These are phyloP conservation scores for Scedosporium apiospermum DNA, from an alignment of 2,329 filamentous ascomycete genomes.

Conservation along the genomic window DNA sequence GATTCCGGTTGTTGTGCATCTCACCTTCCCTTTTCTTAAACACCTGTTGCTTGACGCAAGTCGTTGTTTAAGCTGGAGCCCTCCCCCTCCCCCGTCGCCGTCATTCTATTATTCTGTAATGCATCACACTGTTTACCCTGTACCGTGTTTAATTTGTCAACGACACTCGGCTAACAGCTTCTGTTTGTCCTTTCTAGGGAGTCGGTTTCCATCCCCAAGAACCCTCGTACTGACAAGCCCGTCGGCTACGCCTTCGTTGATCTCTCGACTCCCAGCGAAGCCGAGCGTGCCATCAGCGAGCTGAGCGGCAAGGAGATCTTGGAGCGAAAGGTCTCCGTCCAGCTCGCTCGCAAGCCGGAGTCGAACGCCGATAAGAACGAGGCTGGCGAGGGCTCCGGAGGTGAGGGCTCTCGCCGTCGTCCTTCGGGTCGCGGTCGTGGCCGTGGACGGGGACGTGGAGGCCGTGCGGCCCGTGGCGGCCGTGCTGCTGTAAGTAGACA, in stretches of 20 bases:
- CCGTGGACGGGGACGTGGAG: slow-evolving; percentile 59
- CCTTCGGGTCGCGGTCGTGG: slow-evolving; percentile 58
- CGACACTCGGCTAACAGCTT: slow-evolving; percentile 22
- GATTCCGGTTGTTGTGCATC: no score
- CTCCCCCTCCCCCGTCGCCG: no score
- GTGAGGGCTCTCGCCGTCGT: slow-evolving; percentile 55
- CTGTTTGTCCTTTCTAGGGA: slow-evolving; percentile 52
- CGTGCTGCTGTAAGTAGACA: slow-evolving; percentile 22
- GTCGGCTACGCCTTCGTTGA: slow-evolving; percentile 99
- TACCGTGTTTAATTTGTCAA: no score
- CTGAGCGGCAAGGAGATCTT: slow-evolving; percentile 97
- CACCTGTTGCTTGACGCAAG: background rate
- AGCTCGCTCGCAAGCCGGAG: slow-evolving; percentile 96
- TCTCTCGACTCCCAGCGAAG: slow-evolving; percentile 87
- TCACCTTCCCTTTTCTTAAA: background rate
- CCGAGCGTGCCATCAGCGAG: slow-evolving; percentile 88
- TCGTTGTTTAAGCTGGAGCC: no score
- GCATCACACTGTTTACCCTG: background rate
- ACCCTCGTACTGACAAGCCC: slow-evolving; percentile 95
- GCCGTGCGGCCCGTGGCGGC: slow-evolving; percentile 52
- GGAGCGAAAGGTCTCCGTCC: slow-evolving; percentile 97
- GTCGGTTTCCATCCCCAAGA: slow-evolving; percentile 98
- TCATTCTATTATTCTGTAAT: background rate
- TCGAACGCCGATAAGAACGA: slow-evolving; percentile 68
- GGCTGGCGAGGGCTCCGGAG: slow-evolving; percentile 63